These are phyloP conservation scores for Wickerhamiella nectarea DNA, from an alignment of 805 yeast species.

Conservation along the genomic window DNA sequence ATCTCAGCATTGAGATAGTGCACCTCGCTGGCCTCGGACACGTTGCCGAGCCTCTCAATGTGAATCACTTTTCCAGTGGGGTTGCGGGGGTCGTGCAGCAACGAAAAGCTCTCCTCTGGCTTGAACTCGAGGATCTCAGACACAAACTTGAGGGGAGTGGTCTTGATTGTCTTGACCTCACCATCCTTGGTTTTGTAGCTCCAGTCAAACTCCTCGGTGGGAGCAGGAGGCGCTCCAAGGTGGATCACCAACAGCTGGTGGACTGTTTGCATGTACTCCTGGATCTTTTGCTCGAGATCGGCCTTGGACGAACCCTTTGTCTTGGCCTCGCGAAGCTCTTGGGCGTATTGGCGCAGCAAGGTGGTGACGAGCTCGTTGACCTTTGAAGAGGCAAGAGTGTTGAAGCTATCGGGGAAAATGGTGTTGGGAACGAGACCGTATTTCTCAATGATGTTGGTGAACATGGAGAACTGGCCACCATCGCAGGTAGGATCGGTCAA, in stretches of 20 bases:
- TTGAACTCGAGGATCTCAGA: conserved; percentile 40
- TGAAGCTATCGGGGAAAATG: conserved; percentile 54
- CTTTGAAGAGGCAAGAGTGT: conserved; percentile 36
- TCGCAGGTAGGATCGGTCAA: conserved; percentile 56
- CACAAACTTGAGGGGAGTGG: conserved; percentile 58
- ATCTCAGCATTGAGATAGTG: conserved; percentile 57
- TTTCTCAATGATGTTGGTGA: conserved; percentile 59
- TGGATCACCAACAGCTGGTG: conserved; percentile 53
- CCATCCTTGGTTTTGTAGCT: conserved; percentile 58
- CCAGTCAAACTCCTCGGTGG: conserved; percentile 56
- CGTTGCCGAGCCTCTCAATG: conserved; percentile 64
- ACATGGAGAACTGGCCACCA: conserved; percentile 86
- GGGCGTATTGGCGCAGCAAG: conserved; percentile 67
- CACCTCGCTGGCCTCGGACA: conserved; percentile 55
- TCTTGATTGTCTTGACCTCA: conserved; percentile 32
- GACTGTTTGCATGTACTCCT: conserved; percentile 40
- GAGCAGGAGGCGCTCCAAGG: conserved; percentile 69
- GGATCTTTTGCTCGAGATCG: conserved; percentile 28
- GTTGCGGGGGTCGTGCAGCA: conserved; percentile 76
- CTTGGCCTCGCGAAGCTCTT: conserved; percentile 42
- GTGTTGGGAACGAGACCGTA: conserved; percentile 71
- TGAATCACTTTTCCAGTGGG: conserved; percentile 47
- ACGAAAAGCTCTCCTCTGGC: conserved; percentile 41
- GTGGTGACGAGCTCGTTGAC: conserved; percentile 53
- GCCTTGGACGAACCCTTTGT: conserved; percentile 31